A percentile compares a stretch with the other conserved stretches of the same genome.
Conservation (phyloP, 2,329 filamentous ascomycete species). For the Colletotrichum sp. region DNA sequence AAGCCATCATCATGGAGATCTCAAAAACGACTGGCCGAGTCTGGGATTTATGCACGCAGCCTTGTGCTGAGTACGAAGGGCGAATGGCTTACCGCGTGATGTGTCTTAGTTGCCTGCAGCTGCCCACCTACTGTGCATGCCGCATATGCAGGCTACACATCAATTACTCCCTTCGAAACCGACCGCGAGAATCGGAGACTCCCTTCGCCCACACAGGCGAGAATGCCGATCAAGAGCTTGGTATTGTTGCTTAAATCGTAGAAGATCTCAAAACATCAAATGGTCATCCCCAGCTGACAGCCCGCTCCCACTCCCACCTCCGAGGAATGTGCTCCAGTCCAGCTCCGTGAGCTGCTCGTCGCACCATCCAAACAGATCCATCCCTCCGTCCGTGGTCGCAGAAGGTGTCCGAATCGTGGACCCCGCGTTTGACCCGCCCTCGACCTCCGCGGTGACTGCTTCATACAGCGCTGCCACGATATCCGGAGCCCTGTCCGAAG, state of each 20-base stretch:
- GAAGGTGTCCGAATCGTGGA: slow-evolving; percentile 26
- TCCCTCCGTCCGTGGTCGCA: slow-evolving; percentile 25
- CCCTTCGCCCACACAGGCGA: background rate
- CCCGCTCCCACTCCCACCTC: background rate
- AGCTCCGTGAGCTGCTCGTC: slow-evolving; percentile 31
- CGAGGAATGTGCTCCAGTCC: slow-evolving; percentile 29
- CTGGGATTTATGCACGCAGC: background rate
- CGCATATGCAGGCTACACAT: background rate
- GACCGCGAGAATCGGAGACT: no score
- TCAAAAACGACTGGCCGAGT: accelerated
- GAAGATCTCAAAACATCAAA: background rate
- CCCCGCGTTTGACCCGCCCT: slow-evolving; percentile 13
- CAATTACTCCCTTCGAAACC: background rate
- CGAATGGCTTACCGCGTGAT: background rate
- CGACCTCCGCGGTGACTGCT: slow-evolving; percentile 25
- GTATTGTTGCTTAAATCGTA: background rate
- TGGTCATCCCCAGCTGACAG: background rate
- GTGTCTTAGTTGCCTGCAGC: background rate
- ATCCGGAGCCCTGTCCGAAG: slow-evolving; percentile 29
- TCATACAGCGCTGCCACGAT: slow-evolving; percentile 31
- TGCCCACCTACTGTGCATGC: no score
- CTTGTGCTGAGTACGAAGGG: background rate
- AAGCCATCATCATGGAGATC: background rate
- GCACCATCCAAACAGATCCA: slow-evolving; percentile 30
- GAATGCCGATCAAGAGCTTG: background rate